A percentile compares a stretch with the other conserved stretches of the same genome.
These are phyloP conservation scores for Penicilliopsis zonata DNA, from an alignment of 495 filamentous ascomycete genomes.

Conservation along the genomic window DNA sequence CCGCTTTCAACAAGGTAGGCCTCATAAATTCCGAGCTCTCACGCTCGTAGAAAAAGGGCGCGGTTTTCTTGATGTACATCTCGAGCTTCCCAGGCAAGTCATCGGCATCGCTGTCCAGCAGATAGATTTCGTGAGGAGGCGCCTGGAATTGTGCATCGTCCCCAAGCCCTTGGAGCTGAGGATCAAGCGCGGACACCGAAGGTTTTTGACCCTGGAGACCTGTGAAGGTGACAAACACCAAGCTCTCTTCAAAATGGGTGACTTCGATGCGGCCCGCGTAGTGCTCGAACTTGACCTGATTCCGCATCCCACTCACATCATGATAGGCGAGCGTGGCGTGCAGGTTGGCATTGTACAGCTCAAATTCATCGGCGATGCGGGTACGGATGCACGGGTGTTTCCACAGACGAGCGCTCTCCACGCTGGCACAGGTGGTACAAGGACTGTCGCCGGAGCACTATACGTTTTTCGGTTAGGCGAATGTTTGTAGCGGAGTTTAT, in stretches of 20 bases:
- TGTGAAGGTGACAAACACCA: constrained; percentile 37
- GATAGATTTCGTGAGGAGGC: constrained; percentile 32
- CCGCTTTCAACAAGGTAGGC: constrained; percentile 49
- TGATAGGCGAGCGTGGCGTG: constrained; percentile 57
- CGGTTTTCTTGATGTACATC: constrained; percentile 53
- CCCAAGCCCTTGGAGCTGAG: constrained; percentile 40
- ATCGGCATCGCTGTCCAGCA: constrained; percentile 56
- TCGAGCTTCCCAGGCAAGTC: constrained; percentile 57
- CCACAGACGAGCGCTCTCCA: constrained; percentile 71
- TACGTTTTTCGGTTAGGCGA: too few species aligned
- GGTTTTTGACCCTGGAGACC: constrained; percentile 34
- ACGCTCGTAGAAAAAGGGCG: constrained; percentile 46
- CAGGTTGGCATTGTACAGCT: constrained; percentile 57
- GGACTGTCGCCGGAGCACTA: constrained; percentile 68
- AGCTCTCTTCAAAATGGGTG: constrained; percentile 52
- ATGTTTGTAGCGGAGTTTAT: constrained; percentile 5
- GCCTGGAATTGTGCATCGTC: constrained; percentile 31
- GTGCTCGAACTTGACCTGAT: constrained; percentile 41
- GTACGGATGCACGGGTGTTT: constrained; percentile 67
- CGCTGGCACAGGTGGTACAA: constrained; percentile 67
- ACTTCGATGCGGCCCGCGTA: constrained; percentile 53
- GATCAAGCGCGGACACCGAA: constrained; percentile 35
- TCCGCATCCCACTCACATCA: constrained; percentile 48
- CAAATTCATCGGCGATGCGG: constrained; percentile 60
- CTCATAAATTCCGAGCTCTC: constrained; percentile 60